Conservation (phyloP, 192 early-diverging fungal species). For the Entomortierella parvispora region DNA sequence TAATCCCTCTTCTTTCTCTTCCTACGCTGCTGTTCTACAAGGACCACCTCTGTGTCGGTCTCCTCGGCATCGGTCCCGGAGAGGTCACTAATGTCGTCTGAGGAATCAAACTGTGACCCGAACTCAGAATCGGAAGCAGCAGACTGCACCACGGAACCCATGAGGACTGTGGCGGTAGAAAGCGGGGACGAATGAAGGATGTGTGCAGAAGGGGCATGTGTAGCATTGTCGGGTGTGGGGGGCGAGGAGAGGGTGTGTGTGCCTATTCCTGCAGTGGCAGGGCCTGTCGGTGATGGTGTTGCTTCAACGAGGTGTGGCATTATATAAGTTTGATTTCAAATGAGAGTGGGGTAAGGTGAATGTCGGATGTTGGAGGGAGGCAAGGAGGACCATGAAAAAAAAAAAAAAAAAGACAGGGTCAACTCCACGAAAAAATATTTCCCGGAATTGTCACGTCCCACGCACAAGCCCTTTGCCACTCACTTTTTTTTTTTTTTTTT, state of each 20-base stretch:
- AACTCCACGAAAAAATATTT: too few species aligned
- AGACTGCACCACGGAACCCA: too few species aligned
- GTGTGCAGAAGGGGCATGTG: neutral
- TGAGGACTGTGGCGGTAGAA: too few species aligned
- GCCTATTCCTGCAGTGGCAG: constrained; percentile 37
- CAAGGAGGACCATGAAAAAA: neutral
- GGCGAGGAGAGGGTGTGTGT: neutral
- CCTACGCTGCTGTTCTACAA: neutral
- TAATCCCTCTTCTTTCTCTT: constrained; percentile 12
- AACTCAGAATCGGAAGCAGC: too few species aligned
- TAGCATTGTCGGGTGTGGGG: neutral
- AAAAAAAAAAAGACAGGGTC: neutral
- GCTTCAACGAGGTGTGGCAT: constrained; percentile 43
- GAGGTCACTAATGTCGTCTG: too few species aligned
- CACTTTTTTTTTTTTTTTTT: constrained; percentile 4
- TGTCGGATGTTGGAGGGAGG: too few species aligned
- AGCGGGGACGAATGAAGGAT: neutral
- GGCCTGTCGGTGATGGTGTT: constrained; percentile 37
- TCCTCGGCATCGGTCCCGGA: constrained; percentile 14
- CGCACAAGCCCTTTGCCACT: too few species aligned
- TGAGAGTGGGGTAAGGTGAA: constrained; percentile 4
- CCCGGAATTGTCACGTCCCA: too few species aligned
- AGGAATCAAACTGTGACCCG: constrained; percentile 9
- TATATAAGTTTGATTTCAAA: neutral
- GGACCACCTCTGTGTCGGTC: neutral